Base-by-base conservation (phyloP, 495 filamentous ascomycete species). In the Podospora pseudocomata region DNA sequence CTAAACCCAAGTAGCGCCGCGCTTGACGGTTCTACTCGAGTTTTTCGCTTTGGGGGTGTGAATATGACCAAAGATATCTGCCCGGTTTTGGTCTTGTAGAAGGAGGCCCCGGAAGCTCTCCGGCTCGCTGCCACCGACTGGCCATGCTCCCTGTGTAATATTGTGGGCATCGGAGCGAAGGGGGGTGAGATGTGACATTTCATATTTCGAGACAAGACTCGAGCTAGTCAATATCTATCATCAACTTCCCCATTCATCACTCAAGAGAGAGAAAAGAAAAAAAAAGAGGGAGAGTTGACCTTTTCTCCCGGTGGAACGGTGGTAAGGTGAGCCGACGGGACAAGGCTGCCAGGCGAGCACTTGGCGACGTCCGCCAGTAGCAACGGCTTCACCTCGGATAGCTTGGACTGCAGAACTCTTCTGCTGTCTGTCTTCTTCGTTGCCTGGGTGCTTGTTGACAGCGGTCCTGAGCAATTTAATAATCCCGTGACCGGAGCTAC, bases 181-280 rank as follows among this genome's bases (percentile, higher is more conserved):
- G 23, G 13, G 30, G 65, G 62, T 67, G 56, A 65, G 66, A 71
- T 68, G 53, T 63, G 57, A 67, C 68, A 60, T 44, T 65, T 26
- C 23, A 20, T 58, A 49, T 49, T 13, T 16, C 39, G 39, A 11
- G 39, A 49, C 39, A 49, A 49, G 39, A 49, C 39, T 32, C 30
- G 30, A 5, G 30, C 39, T 49, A 16, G 13, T 16, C 9, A 23
- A 23, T 23, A 23, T 23, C 23, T 23, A 23, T 23, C 23, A 23
- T 23, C 23, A 23, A 23, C 23, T 23, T 23, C 23, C 23, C 23
- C 1, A 49, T 49, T 49, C 7, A 49, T 32, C 54, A 15, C 55
- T 5, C 15, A 58, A 18, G 18, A 15, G 23, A 58, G 55, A 16
- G 39, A 32, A 32, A 32, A 32, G 7, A 32, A 26, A 58, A 6